Conservation (phyloP, 2,329 filamentous ascomycete species). For the Aspergillus fijiensis region DNA sequence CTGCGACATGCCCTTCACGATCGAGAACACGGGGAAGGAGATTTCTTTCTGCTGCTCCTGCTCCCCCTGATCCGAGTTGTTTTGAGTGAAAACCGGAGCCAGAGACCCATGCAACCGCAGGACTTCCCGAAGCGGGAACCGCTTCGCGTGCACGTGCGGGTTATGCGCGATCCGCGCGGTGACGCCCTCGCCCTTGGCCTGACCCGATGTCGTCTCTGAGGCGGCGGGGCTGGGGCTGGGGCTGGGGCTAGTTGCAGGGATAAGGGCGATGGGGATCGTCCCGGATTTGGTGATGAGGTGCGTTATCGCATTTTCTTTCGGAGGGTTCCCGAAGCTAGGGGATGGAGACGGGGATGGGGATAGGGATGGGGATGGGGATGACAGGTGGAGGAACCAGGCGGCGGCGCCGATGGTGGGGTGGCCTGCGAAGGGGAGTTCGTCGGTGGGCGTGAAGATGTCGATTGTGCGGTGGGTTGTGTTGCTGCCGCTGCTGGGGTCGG, state of each 20-base stretch:
- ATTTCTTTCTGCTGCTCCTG: not conserved
- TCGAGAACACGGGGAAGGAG: slow-evolving; percentile 36
- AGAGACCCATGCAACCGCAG: slow-evolving; percentile 29
- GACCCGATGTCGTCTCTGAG: too few relatives aligned
- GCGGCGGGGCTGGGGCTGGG: too few relatives aligned
- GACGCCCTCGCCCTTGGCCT: slow-evolving; percentile 1
- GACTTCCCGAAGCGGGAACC: slow-evolving; percentile 26
- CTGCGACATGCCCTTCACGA: slow-evolving; percentile 53
- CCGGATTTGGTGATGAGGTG: slow-evolving; percentile 59
- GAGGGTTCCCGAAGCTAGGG: not conserved
- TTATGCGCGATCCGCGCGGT: slow-evolving; percentile 38
- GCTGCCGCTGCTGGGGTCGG: slow-evolving; percentile 1
- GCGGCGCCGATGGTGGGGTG: slow-evolving; percentile 60
- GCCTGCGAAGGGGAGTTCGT: slow-evolving; percentile 58
- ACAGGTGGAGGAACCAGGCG: slow-evolving; percentile 42
- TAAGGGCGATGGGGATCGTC: slow-evolving; percentile 48
- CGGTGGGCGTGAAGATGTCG: slow-evolving; percentile 55
- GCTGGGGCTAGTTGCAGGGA: not conserved
- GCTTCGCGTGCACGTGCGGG: slow-evolving; percentile 34
- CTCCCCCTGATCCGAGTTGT: too few relatives aligned
- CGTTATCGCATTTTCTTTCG: slow-evolving; percentile 10
- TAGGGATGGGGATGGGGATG: slow-evolving; percentile 21
- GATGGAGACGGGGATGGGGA: not conserved
- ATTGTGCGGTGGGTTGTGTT: slow-evolving; percentile 31
- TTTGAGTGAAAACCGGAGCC: slow-evolving; percentile 14